A percentile compares a stretch with the other conserved stretches of the same genome.
Conservation (phyloP, 2,329 filamentous ascomycete species). For the Sporothrix mexicana region DNA sequence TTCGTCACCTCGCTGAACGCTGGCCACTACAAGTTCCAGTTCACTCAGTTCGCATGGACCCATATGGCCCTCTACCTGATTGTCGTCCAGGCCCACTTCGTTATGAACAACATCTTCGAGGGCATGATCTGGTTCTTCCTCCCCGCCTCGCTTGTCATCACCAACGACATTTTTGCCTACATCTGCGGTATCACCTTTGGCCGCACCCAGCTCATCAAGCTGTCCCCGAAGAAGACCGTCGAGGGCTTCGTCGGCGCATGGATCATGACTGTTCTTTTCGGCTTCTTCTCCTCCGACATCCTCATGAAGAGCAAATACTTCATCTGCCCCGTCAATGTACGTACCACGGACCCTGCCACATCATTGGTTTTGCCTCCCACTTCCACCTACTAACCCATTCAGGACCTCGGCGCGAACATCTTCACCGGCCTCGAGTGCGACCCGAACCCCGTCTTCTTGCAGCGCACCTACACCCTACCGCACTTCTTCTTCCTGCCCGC, state of each 20-base stretch:
- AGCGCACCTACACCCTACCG: conserved; percentile 75
- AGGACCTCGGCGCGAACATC: conserved; percentile 89
- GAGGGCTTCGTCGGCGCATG: conserved; percentile 97
- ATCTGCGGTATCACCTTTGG: conserved; percentile 97
- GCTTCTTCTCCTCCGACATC: conserved; percentile 78
- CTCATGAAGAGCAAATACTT: conserved; percentile 95
- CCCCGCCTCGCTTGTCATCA: conserved; percentile 92
- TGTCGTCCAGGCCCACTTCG: conserved; percentile 96
- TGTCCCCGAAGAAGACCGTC: conserved; percentile 98
- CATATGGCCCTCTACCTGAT: conserved; percentile 99
- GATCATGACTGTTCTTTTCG: conserved; percentile 91
- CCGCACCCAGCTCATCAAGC: conserved; percentile 93
- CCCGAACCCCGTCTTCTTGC: conserved; percentile 88
- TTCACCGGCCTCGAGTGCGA: conserved; percentile 89
- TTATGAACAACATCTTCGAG: conserved; percentile 99
- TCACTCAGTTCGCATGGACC: conserved; percentile 98
- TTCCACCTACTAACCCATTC: conserved; percentile 38
- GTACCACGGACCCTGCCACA: conserved; percentile 39
- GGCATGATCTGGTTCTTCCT: conserved; percentile 99
- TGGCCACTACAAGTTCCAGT: conserved; percentile 97
- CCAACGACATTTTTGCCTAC: conserved; percentile 98
- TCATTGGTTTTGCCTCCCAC: no score
- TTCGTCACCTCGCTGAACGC: conserved; percentile 95
- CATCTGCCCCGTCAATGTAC: conserved; percentile 90
- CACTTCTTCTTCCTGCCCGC: conserved; percentile 74